Evolutionary conservation across 2,329 filamentous ascomycete species (phyloP).

Genomic region (Pestalotiopsis sp.): DNA sequence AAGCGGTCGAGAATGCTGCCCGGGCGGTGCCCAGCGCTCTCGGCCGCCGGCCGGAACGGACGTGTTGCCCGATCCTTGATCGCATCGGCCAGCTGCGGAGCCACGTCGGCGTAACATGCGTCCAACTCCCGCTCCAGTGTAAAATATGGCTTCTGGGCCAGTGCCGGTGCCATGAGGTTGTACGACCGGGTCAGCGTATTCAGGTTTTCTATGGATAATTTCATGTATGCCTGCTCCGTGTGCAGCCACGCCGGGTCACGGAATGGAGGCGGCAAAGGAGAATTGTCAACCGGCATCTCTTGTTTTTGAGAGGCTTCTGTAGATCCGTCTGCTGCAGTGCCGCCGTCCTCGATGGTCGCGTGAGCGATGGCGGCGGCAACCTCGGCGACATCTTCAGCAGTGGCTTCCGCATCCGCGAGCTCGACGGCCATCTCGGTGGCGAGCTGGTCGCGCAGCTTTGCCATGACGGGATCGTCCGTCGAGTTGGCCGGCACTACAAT

Average conservation of each 20-base stretch:
- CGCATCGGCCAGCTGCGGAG: slow-evolving; percentile 71
- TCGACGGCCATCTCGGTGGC: slow-evolving; percentile 17
- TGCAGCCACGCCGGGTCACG: slow-evolving; percentile 57
- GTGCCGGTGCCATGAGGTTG: slow-evolving; percentile 89
- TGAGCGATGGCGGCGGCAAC: slow-evolving; percentile 7
- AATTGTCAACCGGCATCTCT: slow-evolving; percentile 13
- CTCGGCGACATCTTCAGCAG: neutral
- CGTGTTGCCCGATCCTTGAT: slow-evolving; percentile 69
- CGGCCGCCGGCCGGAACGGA: slow-evolving; percentile 41
- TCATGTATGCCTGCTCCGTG: slow-evolving; percentile 20
- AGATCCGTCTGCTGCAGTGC: too few relatives aligned
- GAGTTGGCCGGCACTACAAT: slow-evolving; percentile 48
- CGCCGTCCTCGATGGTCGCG: neutral
- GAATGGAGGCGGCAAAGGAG: slow-evolving; percentile 62
- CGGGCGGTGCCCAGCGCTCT: slow-evolving; percentile 41
- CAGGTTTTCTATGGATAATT: slow-evolving; percentile 74
- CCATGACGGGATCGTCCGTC: slow-evolving; percentile 52
- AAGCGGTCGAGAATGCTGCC: slow-evolving; percentile 66
- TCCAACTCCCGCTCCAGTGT: slow-evolving; percentile 79
- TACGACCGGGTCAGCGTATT: slow-evolving; percentile 84
- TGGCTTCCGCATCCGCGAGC: slow-evolving; percentile 5
- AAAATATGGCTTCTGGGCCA: slow-evolving; percentile 93
- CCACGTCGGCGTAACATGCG: slow-evolving; percentile 83
- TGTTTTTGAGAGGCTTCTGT: neutral
- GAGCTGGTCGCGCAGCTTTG: slow-evolving; percentile 42